Base-by-base conservation (phyloP, 108 stramenopile genomes). In the Fragilariopsis cylindrus region DNA sequence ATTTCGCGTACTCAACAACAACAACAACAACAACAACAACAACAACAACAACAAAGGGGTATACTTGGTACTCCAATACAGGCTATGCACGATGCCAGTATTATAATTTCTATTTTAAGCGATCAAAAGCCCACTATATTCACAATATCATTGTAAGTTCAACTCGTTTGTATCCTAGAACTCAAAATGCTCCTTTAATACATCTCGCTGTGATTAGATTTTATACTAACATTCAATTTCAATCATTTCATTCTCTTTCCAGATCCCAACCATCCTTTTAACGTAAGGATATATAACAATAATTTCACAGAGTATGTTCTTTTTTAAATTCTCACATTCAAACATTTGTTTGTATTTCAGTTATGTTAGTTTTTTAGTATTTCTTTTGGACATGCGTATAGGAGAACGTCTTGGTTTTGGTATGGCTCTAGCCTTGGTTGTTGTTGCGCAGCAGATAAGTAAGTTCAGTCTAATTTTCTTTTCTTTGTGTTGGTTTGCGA, bases 321-420 rank as follows among this genome's bases (percentile, higher is more conserved):
- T 11, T 44, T 43, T 7, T 44, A 0, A n/a, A 63, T 30, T 63
- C 62, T 43, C 42, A 63, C 43, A 8, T 63, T 15, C 62, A 42
- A 0, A 8, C 1, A 15, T 3, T 56, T 16, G 7, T 21, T 39
- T 57, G 9, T 40, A 57, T 5, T 49, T 75, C 7, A 75, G 67
- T n/a, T 69, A 57, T 45, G 11, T 65, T 8, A 42, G 52, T 18
- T 75, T 75, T 65, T 48, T 48, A 5, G 42, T 40, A 56, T 75
- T 69, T 45, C 41, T 75, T n/a, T 42, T 75, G 67, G 74, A 75
- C 56, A 44, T 69, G 66, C 52, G 74, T 43, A n/a, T 75, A 11
- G 74, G 74, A 52, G 74, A 75, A 19, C 52, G 74, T 5, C 48
- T 63, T 9, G 43, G 62, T n/a, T 63, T 9, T 45, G 40, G 3